A percentile compares a stretch with the other conserved stretches of the same genome.
These are phyloP conservation scores for Neckera pumila DNA, from an alignment of 225 moss, liverwort and hornwort genomes.

Conservation along the genomic window DNA sequence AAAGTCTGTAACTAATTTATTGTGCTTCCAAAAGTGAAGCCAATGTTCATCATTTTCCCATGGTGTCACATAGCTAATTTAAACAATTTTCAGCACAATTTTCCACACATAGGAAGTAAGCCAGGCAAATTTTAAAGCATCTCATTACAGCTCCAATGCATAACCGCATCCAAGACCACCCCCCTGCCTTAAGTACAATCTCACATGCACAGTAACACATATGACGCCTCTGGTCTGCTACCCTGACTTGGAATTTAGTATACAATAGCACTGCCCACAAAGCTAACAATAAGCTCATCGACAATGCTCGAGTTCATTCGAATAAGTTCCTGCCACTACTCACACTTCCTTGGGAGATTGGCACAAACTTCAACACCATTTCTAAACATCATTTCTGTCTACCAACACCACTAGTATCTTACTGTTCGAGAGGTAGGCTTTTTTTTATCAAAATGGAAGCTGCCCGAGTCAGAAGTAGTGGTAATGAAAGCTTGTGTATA, in stretches of 20 bases:
- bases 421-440: neutral
- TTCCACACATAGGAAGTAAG: too few species aligned
- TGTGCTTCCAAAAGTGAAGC: neutral
- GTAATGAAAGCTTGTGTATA: neutral
- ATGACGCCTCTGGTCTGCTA: neutral
- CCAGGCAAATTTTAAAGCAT: neutral
- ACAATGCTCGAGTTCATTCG: neutral
- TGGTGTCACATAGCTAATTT: neutral
- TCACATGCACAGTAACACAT: neutral
- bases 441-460: neutral
- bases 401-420: neutral
- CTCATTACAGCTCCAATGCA: neutral
- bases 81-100: neutral
- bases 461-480: neutral
- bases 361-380: neutral
- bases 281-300: neutral
- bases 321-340: neutral
- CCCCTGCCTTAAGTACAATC: neutral
- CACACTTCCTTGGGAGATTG: neutral
- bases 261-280: slow-evolving; percentile 1
- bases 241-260: neutral
- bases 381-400: neutral
- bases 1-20: neutral
- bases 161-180: neutral
- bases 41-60: neutral